Evolutionary conservation across 2,329 filamentous ascomycete genomes (phyloP).

Genomic region (Nemania bipapillata): DNA sequence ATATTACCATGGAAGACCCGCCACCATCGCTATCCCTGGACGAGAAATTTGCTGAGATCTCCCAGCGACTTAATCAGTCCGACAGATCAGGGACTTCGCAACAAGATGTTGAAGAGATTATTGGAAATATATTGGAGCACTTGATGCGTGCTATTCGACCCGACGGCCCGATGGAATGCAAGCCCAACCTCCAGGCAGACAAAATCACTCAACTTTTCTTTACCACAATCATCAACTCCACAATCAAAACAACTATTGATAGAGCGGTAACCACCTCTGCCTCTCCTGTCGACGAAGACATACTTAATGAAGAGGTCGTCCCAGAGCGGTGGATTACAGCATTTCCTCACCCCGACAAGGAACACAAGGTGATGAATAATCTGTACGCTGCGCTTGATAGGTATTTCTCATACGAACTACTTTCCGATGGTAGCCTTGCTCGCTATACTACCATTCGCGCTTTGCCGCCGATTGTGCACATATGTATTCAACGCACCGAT

Average conservation of each 20-base stretch:
- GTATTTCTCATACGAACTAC: conserved; percentile 82
- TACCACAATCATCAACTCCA: conserved; percentile 70
- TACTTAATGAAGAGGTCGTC: conserved; percentile 67
- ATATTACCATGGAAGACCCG: conserved; percentile 46
- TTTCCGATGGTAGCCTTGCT: conserved; percentile 71
- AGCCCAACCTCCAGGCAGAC: conserved; percentile 80
- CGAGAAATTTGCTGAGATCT: conserved; percentile 55
- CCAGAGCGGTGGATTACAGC: conserved; percentile 72
- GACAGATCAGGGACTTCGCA: conserved; percentile 71
- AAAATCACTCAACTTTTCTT: conserved; percentile 77
- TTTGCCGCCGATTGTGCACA: conserved; percentile 86
- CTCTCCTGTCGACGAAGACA: conserved; percentile 52
- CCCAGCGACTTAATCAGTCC: conserved; percentile 59
- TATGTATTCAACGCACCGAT: conserved; percentile 86
- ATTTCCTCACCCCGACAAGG: conserved; percentile 61
- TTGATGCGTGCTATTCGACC: conserved; percentile 88
- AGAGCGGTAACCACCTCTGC: conserved; percentile 35
- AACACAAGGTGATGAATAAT: conserved; percentile 60
- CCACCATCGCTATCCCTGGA: conserved; percentile 55
- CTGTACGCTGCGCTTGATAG: conserved; percentile 87
- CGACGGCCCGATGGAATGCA: conserved; percentile 67
- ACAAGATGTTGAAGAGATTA: conserved; percentile 95
- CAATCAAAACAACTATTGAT: conserved; percentile 59
- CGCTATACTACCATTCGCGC: conserved; percentile 77
- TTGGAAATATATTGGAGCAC: conserved; percentile 89